Evolutionary conservation across 352 stramenopile species (phyloP).

Genomic region (Ophiocytium majus): DNA sequence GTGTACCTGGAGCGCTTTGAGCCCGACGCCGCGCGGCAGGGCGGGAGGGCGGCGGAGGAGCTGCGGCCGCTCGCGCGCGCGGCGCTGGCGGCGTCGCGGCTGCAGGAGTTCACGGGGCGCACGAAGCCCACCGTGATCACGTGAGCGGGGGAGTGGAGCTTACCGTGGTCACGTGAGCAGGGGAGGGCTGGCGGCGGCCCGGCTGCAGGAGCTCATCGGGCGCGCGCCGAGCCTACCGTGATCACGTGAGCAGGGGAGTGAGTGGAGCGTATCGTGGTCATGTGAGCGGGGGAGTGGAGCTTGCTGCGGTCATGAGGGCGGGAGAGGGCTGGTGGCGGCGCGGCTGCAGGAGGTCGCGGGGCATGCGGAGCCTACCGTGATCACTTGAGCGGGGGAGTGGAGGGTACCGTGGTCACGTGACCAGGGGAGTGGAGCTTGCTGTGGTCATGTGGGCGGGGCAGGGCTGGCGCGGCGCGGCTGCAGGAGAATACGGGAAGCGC

Average conservation of each 20-base stretch:
- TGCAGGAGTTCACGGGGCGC: constrained; percentile 55
- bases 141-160: constrained; percentile 23
- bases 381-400: too few relatives aligned
- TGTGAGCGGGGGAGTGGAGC: constrained; percentile 25
- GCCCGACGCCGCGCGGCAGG: constrained; percentile 63
- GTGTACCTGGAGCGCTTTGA: constrained; percentile 99
- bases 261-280: too few relatives aligned
- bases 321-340: constrained; percentile 39
- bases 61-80: constrained; percentile 40
- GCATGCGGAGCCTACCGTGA: constrained; percentile 47
- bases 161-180: too few relatives aligned
- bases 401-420: too few relatives aligned
- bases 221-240: constrained; percentile 46
- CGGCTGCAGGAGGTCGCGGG: constrained; percentile 55
- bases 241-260: too few relatives aligned
- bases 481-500: constrained; percentile 53
- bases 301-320: too few relatives aligned
- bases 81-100: constrained; percentile 37
- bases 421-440: neutral
- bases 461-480: constrained; percentile 43
- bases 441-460: too few relatives aligned
- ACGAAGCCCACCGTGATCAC: constrained; percentile 54
- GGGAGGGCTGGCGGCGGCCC: constrained; percentile 39
- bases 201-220: constrained; percentile 54
- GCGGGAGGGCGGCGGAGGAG: constrained; percentile 58